These are phyloP conservation scores for Zelopaecilomyces penicillatus DNA, from an alignment of 2,329 filamentous ascomycete species.

Conservation along the genomic window DNA sequence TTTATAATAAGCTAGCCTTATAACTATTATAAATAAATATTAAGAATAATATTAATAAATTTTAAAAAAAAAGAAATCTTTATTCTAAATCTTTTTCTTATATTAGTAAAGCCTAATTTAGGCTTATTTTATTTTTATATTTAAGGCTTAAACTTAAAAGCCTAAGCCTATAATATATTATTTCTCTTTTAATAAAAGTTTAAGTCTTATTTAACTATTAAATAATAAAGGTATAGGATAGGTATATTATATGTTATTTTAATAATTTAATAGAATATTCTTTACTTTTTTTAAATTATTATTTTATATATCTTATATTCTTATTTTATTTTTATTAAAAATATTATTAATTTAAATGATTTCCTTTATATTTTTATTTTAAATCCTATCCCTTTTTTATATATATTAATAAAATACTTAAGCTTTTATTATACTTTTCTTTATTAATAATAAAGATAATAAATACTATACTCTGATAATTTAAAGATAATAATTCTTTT, in stretches of 20 bases:
- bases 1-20: no score
- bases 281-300: not conserved
- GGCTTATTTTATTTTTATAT: no score
- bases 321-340: conserved; percentile 1
- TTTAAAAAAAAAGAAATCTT: not conserved
- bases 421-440: no score
- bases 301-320: conserved; percentile 1
- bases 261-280: no score
- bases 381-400: not conserved
- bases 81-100: not conserved
- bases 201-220: not conserved
- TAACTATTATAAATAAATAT: not conserved
- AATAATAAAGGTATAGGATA: conserved; percentile 1
- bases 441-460: not conserved
- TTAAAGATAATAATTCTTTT: conserved; percentile 1
- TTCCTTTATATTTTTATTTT: not conserved
- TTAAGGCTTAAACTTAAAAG: not conserved
- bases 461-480: no score
- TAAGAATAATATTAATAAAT: not conserved
- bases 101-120: not conserved
- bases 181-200: conserved; percentile 2
- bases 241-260: conserved; percentile 1
- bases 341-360: no score
- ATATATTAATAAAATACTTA: conserved; percentile 3
- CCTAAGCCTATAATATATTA: conserved; percentile 4